phyloP scores from a whole-genome alignment of 2,329 filamentous ascomycete genomes.

The Arthroderma sp. region DNA sequence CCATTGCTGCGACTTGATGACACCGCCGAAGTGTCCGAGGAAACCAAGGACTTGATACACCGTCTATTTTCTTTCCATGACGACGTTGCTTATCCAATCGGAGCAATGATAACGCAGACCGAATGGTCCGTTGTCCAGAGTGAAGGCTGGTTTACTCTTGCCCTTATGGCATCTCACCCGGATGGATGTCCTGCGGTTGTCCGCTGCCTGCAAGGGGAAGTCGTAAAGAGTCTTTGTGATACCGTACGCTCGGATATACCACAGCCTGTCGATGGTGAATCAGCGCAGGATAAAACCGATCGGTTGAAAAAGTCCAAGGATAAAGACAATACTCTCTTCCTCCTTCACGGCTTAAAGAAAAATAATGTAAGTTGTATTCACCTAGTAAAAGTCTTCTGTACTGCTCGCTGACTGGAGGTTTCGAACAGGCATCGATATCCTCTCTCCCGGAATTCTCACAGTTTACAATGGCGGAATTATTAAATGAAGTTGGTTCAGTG shows the following conservation, averaged over 20 bases:
- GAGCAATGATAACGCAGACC: slow-evolving; percentile 32
- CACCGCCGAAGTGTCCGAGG: slow-evolving; percentile 8
- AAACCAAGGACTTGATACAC: slow-evolving; percentile 15
- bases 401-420: background rate
- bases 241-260: slow-evolving; percentile 15
- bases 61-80: slow-evolving; percentile 24
- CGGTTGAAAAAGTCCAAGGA: slow-evolving; percentile 23
- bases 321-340: slow-evolving; percentile 28
- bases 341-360: slow-evolving; percentile 27
- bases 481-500: background rate
- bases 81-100: slow-evolving; percentile 26
- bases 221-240: slow-evolving; percentile 22
- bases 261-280: slow-evolving; percentile 11
- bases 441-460: background rate
- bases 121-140: slow-evolving; percentile 36
- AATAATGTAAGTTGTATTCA: slow-evolving; percentile 22
- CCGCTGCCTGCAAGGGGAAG: slow-evolving; percentile 22
- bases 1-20: slow-evolving; percentile 5
- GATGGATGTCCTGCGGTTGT: slow-evolving; percentile 22
- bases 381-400: background rate
- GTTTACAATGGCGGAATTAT: background rate
- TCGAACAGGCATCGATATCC: background rate
- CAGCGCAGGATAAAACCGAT: slow-evolving; percentile 12
- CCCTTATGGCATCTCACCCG: slow-evolving; percentile 29
- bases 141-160: slow-evolving; percentile 38